phyloP scores from a whole-genome alignment of 495 filamentous ascomycete species.

The Lepidopterella palustris region DNA sequence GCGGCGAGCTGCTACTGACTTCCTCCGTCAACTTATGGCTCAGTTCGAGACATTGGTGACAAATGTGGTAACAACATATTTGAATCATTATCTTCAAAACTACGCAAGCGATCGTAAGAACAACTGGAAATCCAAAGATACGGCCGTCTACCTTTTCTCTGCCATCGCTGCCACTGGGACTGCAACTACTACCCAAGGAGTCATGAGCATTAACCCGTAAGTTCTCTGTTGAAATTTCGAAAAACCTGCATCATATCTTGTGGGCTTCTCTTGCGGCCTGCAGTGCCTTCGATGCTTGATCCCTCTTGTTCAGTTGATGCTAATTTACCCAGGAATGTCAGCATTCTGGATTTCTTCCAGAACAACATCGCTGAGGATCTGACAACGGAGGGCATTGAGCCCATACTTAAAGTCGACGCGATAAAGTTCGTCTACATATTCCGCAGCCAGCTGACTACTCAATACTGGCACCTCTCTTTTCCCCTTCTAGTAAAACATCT shows the following conservation, averaged over 20 bases:
- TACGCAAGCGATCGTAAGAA: conserved; percentile 58
- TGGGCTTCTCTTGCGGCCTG: too few species aligned
- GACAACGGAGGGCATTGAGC: conserved; percentile 57
- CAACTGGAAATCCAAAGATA: conserved; percentile 97
- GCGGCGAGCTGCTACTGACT: conserved; percentile 86
- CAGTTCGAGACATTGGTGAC: conserved; percentile 83
- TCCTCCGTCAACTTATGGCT: conserved; percentile 76
- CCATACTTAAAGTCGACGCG: conserved; percentile 91
- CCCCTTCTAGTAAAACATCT: conserved; percentile 86
- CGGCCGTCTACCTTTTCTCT: conserved; percentile 89
- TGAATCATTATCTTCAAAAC: conserved; percentile 64
- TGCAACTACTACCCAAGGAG: conserved; percentile 76
- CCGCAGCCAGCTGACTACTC: conserved; percentile 78
- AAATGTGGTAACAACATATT: conserved; percentile 70
- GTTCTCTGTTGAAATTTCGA: conserved; percentile 33
- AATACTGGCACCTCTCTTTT: conserved; percentile 82
- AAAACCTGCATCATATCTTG: background rate
- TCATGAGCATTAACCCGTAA: conserved; percentile 71
- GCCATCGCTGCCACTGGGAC: conserved; percentile 88
- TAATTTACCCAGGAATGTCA: conserved; percentile 38
- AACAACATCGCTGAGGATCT: conserved; percentile 81
- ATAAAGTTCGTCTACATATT: conserved; percentile 97
- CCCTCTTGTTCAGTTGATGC: background rate
- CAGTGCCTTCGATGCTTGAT: too few species aligned
- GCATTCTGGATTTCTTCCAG: conserved; percentile 89